Evolutionary conservation across 345 rosid species (phyloP).

Genomic region (Theobroma cacao): DNA sequence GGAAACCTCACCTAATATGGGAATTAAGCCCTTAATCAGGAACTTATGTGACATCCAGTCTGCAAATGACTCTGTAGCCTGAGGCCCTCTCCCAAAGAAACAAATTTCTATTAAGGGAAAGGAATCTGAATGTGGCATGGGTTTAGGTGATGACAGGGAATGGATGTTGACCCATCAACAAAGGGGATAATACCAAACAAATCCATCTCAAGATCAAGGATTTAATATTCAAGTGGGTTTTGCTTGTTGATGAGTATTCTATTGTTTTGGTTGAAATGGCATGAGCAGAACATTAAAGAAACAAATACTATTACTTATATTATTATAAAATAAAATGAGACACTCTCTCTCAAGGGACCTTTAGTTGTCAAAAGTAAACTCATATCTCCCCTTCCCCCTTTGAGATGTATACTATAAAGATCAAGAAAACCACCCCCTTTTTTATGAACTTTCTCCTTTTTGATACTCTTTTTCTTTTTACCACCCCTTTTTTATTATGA

Average conservation of each 20-base stretch:
- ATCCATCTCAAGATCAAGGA: constrained; percentile 43
- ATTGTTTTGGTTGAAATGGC: constrained; percentile 38
- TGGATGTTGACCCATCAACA: constrained; percentile 97
- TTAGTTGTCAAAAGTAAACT: constrained; percentile 26
- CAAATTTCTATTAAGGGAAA: constrained; percentile 49
- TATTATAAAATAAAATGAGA: not conserved
- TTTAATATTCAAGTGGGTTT: constrained; percentile 42
- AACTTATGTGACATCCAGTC: not conserved
- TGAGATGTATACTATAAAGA: not conserved
- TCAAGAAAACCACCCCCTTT: constrained; percentile 1
- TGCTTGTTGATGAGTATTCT: constrained; percentile 41
- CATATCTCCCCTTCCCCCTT: not conserved
- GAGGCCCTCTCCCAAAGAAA: constrained; percentile 17
- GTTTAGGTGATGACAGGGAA: constrained; percentile 94
- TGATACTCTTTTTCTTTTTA: not conserved
- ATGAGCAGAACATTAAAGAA: constrained; percentile 17
- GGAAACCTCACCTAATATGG: constrained; percentile 18
- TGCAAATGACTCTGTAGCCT: constrained; percentile 2
- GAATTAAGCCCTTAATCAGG: constrained; percentile 9
- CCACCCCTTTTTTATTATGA: constrained; percentile 1
- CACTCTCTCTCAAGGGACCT: not conserved
- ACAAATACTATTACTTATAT: not conserved
- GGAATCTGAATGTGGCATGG: constrained; percentile 80
- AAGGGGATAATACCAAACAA: constrained; percentile 84
- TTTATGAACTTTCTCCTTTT: constrained; percentile 5